These are phyloP conservation scores for Nadsonia fulvescens DNA, from an alignment of 805 yeast species.

Conservation along the genomic window DNA sequence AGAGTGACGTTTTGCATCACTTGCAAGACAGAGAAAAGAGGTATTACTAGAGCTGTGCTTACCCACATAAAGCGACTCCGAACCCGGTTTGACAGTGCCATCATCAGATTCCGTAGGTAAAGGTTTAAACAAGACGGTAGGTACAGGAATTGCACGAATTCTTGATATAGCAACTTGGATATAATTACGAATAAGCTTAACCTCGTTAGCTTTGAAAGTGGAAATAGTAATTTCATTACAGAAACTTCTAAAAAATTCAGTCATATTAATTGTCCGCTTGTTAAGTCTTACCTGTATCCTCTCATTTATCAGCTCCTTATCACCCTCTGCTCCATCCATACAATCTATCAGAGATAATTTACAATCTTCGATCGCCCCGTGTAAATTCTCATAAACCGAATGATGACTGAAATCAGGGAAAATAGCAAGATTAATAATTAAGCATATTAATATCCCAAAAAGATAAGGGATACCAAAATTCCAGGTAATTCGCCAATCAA, in stretches of 20 bases:
- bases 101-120: too few relatives aligned
- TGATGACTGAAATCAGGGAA: conserved; percentile 27
- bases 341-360: conserved; percentile 6
- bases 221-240: conserved; percentile 24
- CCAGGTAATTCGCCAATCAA: conserved; percentile 12
- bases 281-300: conserved; percentile 21
- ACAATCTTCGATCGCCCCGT: conserved; percentile 10
- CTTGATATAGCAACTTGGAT: conserved; percentile 25
- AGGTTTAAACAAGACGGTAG: conserved; percentile 2
- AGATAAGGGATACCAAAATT: conserved; percentile 28
- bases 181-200: conserved; percentile 24
- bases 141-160: conserved; percentile 23
- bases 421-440: conserved; percentile 19
- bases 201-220: conserved; percentile 16
- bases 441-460: conserved; percentile 24
- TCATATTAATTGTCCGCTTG: conserved; percentile 17
- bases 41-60: too few relatives aligned
- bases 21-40: too few relatives aligned
- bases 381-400: conserved; percentile 15
- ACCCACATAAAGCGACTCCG: too few relatives aligned
- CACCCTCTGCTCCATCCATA: conserved; percentile 9
- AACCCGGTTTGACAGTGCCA: too few relatives aligned
- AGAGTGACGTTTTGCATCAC: too few relatives aligned
- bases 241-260: conserved; percentile 27
- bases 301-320: too few relatives aligned